Evolutionary conservation across 1,284 basidiomycete genomes (phyloP).

Genomic region (Malassezia nana): DNA sequence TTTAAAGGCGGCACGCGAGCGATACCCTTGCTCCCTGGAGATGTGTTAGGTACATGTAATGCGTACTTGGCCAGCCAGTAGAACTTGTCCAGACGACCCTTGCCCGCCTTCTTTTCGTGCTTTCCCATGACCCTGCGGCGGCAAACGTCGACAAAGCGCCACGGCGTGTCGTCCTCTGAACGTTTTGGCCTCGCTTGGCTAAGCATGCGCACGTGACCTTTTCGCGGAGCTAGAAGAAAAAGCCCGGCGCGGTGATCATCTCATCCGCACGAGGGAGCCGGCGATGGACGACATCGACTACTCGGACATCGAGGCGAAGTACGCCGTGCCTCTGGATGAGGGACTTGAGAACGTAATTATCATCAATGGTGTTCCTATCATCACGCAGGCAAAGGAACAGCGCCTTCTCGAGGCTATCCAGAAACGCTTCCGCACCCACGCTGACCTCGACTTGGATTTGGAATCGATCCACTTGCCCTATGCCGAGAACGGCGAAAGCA

Average conservation of each 20-base stretch:
- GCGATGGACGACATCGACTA: slow-evolving; percentile 68
- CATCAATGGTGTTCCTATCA: slow-evolving; percentile 50
- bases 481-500: slow-evolving; percentile 47
- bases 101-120: slow-evolving; percentile 47
- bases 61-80: slow-evolving; percentile 52
- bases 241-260: background rate
- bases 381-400: slow-evolving; percentile 47
- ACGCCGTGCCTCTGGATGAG: slow-evolving; percentile 46
- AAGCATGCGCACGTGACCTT: slow-evolving; percentile 14
- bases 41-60: background rate
- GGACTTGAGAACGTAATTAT: slow-evolving; percentile 50
- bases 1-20: slow-evolving; percentile 99
- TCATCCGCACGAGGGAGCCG: slow-evolving; percentile 49
- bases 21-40: slow-evolving; percentile 77
- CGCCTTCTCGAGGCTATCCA: slow-evolving; percentile 49
- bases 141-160: background rate
- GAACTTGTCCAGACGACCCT: slow-evolving; percentile 48
- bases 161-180: background rate
- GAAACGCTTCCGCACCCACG: slow-evolving; percentile 49
- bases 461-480: slow-evolving; percentile 50
- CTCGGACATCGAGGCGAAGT: slow-evolving; percentile 84
- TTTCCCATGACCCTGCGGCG: slow-evolving; percentile 29
- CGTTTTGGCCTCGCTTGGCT: slow-evolving; percentile 7
- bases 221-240: slow-evolving; percentile 11
- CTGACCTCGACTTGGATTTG: slow-evolving; percentile 43